phyloP scores from a whole-genome alignment of 2,329 filamentous ascomycete genomes.

The Paracorniculantispora psalliotae region DNA sequence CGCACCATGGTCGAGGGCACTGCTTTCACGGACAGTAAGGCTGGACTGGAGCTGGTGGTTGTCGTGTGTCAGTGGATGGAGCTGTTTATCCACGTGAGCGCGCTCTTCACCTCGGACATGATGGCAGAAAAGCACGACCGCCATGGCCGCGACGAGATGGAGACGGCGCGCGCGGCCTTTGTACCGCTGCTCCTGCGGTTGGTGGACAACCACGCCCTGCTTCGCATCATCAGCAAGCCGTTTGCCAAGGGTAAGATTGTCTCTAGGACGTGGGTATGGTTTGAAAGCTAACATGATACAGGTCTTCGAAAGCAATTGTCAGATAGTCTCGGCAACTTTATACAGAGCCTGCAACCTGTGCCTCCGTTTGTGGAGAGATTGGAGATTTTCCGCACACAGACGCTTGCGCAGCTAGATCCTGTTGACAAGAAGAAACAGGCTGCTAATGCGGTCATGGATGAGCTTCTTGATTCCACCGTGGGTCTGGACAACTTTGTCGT shows the following conservation, averaged over 20 bases:
- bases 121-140: slow-evolving; percentile 41
- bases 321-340: slow-evolving; percentile 47
- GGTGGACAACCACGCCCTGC: slow-evolving; percentile 53
- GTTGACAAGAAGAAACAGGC: slow-evolving; percentile 47
- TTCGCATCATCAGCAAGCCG: slow-evolving; percentile 48
- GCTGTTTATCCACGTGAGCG: slow-evolving; percentile 48
- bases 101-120: slow-evolving; percentile 44
- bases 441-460: slow-evolving; percentile 47
- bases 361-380: slow-evolving; percentile 50
- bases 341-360: slow-evolving; percentile 52
- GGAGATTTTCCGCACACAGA: slow-evolving; percentile 54
- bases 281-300: slow-evolving; percentile 20
- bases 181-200: slow-evolving; percentile 58
- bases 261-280: background rate
- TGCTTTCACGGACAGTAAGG: slow-evolving; percentile 40
- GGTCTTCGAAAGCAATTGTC: slow-evolving; percentile 45
- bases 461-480: slow-evolving; percentile 53
- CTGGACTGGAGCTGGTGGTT: slow-evolving; percentile 46
- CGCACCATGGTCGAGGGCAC: slow-evolving; percentile 67
- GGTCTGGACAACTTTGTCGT: slow-evolving; percentile 51
- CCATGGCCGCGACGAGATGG: slow-evolving; percentile 52
- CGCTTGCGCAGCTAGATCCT: slow-evolving; percentile 51
- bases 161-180: slow-evolving; percentile 56
- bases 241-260: slow-evolving; percentile 44
- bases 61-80: slow-evolving; percentile 55